phyloP scores from a whole-genome alignment of 202 grass and related monocot species.

The Zizania palustris region DNA sequence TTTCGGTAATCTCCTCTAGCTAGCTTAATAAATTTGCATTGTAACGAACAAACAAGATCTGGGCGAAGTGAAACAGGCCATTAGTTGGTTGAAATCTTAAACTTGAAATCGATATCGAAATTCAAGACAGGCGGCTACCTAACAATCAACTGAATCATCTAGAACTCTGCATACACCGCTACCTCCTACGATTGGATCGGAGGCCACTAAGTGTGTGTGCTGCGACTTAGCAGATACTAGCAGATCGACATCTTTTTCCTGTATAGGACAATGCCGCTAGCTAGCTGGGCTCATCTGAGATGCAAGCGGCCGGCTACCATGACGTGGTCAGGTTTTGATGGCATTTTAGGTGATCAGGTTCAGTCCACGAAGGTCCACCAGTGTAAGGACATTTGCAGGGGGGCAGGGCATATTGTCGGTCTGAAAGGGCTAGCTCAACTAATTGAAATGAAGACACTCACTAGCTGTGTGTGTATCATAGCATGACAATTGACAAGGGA shows the following conservation, averaged over 20 bases:
- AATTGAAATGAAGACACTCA: background rate
- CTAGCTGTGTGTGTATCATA: background rate
- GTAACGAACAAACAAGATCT: background rate
- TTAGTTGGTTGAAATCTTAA: background rate
- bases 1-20: conserved; percentile 40
- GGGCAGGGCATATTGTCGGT: background rate
- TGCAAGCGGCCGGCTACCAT: background rate
- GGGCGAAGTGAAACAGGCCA: background rate
- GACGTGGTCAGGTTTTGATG: background rate
- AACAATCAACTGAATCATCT: background rate
- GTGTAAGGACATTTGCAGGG: background rate
- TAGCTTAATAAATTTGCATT: background rate
- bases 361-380: background rate
- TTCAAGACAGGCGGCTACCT: background rate
- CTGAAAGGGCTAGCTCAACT: background rate
- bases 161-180: background rate
- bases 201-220: background rate
- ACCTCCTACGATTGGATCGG: background rate
- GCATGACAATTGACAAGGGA: background rate
- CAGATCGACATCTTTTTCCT: background rate
- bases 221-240: background rate
- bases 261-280: background rate
- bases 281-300: background rate
- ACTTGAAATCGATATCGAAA: background rate
- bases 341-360: background rate